A percentile compares a stretch with the other conserved stretches of the same genome.
Evolutionary conservation across 2,329 filamentous ascomycete species (phyloP).

Genomic region (Cytospora piceicola): DNA sequence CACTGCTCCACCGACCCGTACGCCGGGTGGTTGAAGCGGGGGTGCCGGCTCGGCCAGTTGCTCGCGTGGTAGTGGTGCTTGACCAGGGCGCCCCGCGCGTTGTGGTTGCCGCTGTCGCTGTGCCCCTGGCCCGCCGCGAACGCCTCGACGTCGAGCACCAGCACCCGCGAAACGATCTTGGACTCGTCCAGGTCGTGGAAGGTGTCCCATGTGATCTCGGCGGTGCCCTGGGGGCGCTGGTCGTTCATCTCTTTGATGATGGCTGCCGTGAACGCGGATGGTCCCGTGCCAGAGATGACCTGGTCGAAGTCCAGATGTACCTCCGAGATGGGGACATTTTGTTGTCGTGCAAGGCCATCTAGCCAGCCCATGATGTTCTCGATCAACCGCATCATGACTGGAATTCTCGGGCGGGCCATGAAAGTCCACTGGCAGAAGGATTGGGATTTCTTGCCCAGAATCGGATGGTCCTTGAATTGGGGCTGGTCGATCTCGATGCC

Average conservation of each 20-base stretch:
- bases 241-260: slow-evolving; percentile 67
- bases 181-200: slow-evolving; percentile 71
- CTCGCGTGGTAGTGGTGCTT: slow-evolving; percentile 78
- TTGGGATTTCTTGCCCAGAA: slow-evolving; percentile 68
- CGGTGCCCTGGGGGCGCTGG: slow-evolving; percentile 38
- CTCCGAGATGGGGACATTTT: slow-evolving; percentile 61
- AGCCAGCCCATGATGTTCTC: slow-evolving; percentile 72
- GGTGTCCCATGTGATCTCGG: slow-evolving; percentile 60
- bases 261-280: slow-evolving; percentile 69
- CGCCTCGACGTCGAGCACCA: slow-evolving; percentile 72
- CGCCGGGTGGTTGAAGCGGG: slow-evolving; percentile 67
- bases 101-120: slow-evolving; percentile 72
- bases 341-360: slow-evolving; percentile 59
- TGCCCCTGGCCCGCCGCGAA: slow-evolving; percentile 76
- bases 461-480: slow-evolving; percentile 63
- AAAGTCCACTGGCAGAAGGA: slow-evolving; percentile 80
- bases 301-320: slow-evolving; percentile 73
- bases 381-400: slow-evolving; percentile 70
- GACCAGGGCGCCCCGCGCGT: slow-evolving; percentile 66
- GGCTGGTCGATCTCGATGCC: slow-evolving; percentile 74
- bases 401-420: slow-evolving; percentile 67
- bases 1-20: slow-evolving; percentile 73
- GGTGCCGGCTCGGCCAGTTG: slow-evolving; percentile 70
- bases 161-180: slow-evolving; percentile 64
- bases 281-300: slow-evolving; percentile 73